Percentiles rank a stretch among this genome's conserved stretches.
phyloP scores from a whole-genome alignment of 352 stramenopile genomes.

The Phytophthora macrochlamydospora region DNA sequence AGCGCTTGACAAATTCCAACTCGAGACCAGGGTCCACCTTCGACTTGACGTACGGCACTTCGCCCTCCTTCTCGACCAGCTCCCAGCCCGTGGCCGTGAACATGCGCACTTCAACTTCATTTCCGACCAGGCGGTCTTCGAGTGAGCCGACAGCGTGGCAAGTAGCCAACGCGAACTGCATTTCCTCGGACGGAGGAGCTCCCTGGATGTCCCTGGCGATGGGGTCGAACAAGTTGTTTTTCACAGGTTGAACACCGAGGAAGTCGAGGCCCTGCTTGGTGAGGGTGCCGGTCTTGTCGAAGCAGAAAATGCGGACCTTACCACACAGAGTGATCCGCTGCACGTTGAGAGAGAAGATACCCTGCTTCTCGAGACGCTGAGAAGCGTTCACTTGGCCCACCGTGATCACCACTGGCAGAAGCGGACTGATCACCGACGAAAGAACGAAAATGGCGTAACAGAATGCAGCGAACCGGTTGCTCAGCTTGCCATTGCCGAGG shows the following conservation, averaged over 20 bases:
- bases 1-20: constrained; percentile 70
- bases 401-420: constrained; percentile 75
- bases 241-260: constrained; percentile 33
- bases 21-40: constrained; percentile 14
- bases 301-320: constrained; percentile 75
- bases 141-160: constrained; percentile 65
- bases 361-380: constrained; percentile 48
- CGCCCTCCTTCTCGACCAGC: constrained; percentile 35
- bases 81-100: constrained; percentile 65
- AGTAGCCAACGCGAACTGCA: constrained; percentile 46
- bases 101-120: constrained; percentile 77
- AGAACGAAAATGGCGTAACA: constrained; percentile 55
- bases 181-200: constrained; percentile 11
- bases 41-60: constrained; percentile 23
- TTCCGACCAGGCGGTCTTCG: constrained; percentile 56
- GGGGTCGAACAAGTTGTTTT: constrained; percentile 10
- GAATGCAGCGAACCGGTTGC: constrained; percentile 47
- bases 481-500: constrained; percentile 42
- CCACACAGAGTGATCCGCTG: constrained; percentile 72
- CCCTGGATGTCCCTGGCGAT: constrained; percentile 20
- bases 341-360: constrained; percentile 67
- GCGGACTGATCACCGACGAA: constrained; percentile 54
- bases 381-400: constrained; percentile 69
- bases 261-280: constrained; percentile 82
- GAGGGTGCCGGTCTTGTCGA: constrained; percentile 88